Base-by-base conservation (phyloP, 768 basidiomycete genomes). In the Amanita phalloides region DNA sequence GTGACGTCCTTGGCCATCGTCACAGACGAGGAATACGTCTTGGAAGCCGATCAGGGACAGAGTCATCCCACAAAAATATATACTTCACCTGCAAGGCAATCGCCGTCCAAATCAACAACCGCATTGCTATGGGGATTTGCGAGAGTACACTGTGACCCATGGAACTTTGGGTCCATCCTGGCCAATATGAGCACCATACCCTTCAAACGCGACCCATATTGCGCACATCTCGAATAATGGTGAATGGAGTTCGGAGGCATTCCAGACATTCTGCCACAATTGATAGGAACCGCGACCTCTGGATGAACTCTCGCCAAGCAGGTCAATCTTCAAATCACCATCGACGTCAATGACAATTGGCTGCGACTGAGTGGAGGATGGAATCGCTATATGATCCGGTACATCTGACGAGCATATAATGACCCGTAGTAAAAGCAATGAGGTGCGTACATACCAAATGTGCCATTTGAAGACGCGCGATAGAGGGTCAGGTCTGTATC, bases 81-180 rank as follows among this genome's bases (percentile, higher is more conserved):
- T 17, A 20, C 67, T 73, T 56, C 54, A 86, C 91, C 91, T 56
- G 94, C 91, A 3, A 96, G 74, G 64, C 96, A 98, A 64, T 99
- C 96, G 10, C 96, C 96, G 55, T 98, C 81, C 36, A 99, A 69
- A 61, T 99, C 96, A 4, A 98, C 78, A 14, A 93, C 86, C 0
- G 93, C 94, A 65, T 94, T 96, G 62, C 88, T 92, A 62, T 98
- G 96, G 4, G 95, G 94, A 56, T 84, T 82, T 9, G 89, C 78
- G n/a, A 91, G 64, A 8, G 68, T 75, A 66, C 96, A 99, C 39
- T 82, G 80, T 26, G 72, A 57, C 11, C 78, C 82, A 20, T 72
- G 64, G 57, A 91, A 79, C 13, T 75, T 74, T 1, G 86, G 78
- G 42, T 81, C 71, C 28, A 67, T 64, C 7, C 86, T 90, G 46